Base-by-base conservation (phyloP, 768 basidiomycete species). In the Hericium coralloides region DNA sequence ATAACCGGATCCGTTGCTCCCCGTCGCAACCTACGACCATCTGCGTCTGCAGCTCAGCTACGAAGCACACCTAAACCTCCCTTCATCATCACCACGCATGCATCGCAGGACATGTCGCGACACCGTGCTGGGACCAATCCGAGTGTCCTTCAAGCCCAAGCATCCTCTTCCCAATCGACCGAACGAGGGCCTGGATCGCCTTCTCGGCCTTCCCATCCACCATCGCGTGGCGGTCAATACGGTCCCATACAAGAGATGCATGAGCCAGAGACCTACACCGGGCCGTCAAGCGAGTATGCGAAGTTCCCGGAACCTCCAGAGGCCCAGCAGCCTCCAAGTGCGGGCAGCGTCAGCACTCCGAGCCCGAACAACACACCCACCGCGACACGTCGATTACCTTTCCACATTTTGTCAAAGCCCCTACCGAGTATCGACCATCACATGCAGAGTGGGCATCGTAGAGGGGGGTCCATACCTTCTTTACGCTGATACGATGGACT, bases 41-140 rank as follows among this genome's bases (percentile, higher is more conserved):
- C 89, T 20, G 78, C 81, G 61, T 91, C 89, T 66, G 88, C 89
- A 53, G 85, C 86, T 12, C 89, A 91, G 63, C 72, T 91, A 41
- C 78, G 88, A 57, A 80, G 76, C 15, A 36, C 51, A 37, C 22
- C 52, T 12, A 58, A 31, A 38, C 36, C 56, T 37, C 59, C 61
- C 14, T 60, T 58, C 38, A 62, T 60, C 23, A 55, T 60, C 23
- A 62, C 61, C 17, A 51, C 54, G 20, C 54, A 49, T 17, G 50
- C 53, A 18, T 73, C 70, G 31, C 75, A 76, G 62, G 79, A 75
- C 52, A 57, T 67, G 55, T 63, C 67, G 36, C 77, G 87, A 60
- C 78, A 70, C 68, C 80, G 87, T 58, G 76, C 87, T 3, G 88
- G 87, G 20, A 89, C 86, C 12, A 85, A 78, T 64, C 84, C 88